Percentiles rank a stretch among this genome's conserved stretches.
phyloP scores from a whole-genome alignment of 2,329 filamentous ascomycete genomes.

The Graphilbum ipis-grandicollis region DNA sequence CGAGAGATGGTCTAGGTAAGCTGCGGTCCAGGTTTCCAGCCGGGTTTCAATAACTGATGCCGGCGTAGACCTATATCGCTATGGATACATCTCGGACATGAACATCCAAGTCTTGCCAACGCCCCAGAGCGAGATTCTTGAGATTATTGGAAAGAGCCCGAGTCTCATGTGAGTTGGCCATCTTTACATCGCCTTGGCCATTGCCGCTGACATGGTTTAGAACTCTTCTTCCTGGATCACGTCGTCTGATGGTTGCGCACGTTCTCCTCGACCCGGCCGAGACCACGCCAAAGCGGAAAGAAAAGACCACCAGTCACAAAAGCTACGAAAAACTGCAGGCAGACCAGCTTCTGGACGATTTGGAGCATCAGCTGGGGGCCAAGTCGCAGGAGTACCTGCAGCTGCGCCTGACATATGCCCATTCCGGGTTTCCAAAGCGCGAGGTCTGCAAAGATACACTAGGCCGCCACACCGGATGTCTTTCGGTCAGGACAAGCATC shows the following conservation, averaged over 20 bases:
- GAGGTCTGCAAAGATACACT: constrained; percentile 2
- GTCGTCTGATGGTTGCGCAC: constrained; percentile 30
- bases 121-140: constrained; percentile 21
- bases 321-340: constrained; percentile 20
- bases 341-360: constrained; percentile 39
- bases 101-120: constrained; percentile 26
- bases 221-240: constrained; percentile 20
- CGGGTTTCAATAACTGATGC: too few relatives aligned
- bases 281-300: constrained; percentile 3
- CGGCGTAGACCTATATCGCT: constrained; percentile 15
- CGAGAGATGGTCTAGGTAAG: neutral
- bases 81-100: constrained; percentile 32
- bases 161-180: constrained; percentile 20
- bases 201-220: constrained; percentile 5
- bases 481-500: constrained; percentile 26
- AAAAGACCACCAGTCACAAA: constrained; percentile 9
- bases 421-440: constrained; percentile 33
- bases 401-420: constrained; percentile 33
- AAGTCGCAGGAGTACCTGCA: constrained; percentile 30
- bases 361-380: constrained; percentile 38
- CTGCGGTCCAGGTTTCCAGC: too few relatives aligned
- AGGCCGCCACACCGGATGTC: constrained; percentile 14
- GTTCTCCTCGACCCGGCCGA: constrained; percentile 18
- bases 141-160: constrained; percentile 27
- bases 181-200: too few relatives aligned